Evolutionary conservation across 2,329 filamentous ascomycete genomes (phyloP), one percentile per base, ranked within the genome.

Genomic region (Dactylonectria estremocensis): DNA sequence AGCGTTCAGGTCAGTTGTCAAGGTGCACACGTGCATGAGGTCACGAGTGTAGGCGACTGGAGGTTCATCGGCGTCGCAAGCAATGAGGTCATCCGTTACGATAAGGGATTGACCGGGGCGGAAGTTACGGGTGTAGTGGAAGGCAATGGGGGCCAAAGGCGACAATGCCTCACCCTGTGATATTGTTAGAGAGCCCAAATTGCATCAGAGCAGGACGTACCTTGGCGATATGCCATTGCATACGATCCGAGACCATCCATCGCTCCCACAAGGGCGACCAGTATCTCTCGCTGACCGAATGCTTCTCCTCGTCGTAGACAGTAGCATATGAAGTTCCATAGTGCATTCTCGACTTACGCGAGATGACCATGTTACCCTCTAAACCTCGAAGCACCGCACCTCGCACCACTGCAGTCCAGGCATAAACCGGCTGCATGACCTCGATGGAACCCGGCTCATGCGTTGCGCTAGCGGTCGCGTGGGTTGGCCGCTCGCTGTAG

Each of bases 71-170:
- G 88, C 86, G 64, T 93, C 92, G 74, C 91, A 94, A 4, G 91
- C 92, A 67, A 95, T 93, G 43, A 95, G 83, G 74, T 95, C 93
- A 79, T 95, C 93, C 58, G 93, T 93, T 6, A 95, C 93, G 4
- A 94, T 81, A 7, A 95, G 87, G 0, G 91, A 93, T 80, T 95
- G 93, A 0, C 92, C 91, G 0, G 92, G 92, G 1, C 92, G 89
- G 82, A 95, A 95, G 80, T 95, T 95, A 68, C 93, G 91, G 3
- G 93, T 95, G 81, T 95, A 95, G 83, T 95, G 93, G 81, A 95
- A 95, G 2, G 92, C 92, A 66, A 95, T 91, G 0, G 93, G 93
- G 1, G 88, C 86, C 1, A 90, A 83, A n/a, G 93, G 91, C 8
- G 92, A 94, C 43, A 95, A 88, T 43, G 92, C 88, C 72, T 94